Conservation (phyloP, 1,284 basidiomycete species). For the Crepidotus sp. region DNA sequence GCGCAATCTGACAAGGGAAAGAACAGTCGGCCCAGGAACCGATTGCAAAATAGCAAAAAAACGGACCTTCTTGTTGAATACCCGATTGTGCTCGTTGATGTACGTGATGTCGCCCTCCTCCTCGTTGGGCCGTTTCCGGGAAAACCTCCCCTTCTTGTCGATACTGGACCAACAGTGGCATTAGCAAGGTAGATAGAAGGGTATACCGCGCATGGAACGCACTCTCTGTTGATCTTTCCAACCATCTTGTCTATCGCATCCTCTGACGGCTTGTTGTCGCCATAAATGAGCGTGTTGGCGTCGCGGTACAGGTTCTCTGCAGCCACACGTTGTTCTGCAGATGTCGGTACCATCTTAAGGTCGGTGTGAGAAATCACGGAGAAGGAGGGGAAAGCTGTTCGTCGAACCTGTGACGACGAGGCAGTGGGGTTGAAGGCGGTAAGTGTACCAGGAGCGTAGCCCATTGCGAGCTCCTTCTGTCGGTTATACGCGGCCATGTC, state of each 20-base stretch:
- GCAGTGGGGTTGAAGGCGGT: constrained; percentile 44
- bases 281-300: constrained; percentile 85
- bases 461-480: constrained; percentile 80
- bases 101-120: constrained; percentile 95
- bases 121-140: constrained; percentile 82
- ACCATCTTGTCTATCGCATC: constrained; percentile 93
- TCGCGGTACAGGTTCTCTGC: constrained; percentile 82
- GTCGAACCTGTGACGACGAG: constrained; percentile 33
- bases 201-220: constrained; percentile 28
- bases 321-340: constrained; percentile 57
- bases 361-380: background rate
- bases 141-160: constrained; percentile 82
- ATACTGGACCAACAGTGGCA: constrained; percentile 45
- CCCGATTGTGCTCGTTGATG: constrained; percentile 97
- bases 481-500: constrained; percentile 78
- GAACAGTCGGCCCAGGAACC: constrained; percentile 1
- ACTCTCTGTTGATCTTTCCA: constrained; percentile 90
- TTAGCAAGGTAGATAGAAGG: constrained; percentile 6
- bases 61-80: constrained; percentile 96
- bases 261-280: constrained; percentile 88
- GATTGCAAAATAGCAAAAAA: background rate
- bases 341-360: constrained; percentile 41
- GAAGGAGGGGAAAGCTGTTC: too few species aligned
- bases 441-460: constrained; percentile 56
- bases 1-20: constrained; percentile 61